phyloP scores from a whole-genome alignment of 2,329 filamentous ascomycete species.

The Didymella segeticola region DNA sequence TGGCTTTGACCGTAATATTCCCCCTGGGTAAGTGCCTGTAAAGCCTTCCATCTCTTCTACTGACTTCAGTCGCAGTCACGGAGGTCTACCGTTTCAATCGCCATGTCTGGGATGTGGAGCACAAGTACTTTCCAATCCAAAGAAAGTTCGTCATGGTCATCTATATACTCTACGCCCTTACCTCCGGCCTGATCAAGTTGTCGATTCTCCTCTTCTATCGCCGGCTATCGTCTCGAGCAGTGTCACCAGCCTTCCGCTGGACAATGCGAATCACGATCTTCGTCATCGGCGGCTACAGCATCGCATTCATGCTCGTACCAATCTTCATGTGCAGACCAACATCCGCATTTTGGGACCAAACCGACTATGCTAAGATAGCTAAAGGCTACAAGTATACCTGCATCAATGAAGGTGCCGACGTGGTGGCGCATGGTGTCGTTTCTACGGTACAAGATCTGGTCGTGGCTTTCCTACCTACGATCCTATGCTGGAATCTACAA shows the following conservation, averaged over 20 bases:
- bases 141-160: constrained; percentile 30
- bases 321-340: constrained; percentile 30
- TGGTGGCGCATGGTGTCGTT: constrained; percentile 26
- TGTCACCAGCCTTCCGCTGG: constrained; percentile 25
- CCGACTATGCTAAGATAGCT: constrained; percentile 18
- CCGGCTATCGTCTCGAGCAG: constrained; percentile 23
- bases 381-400: constrained; percentile 29
- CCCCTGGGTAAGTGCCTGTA: constrained; percentile 18
- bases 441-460: constrained; percentile 30
- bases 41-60: neutral
- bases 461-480: constrained; percentile 28
- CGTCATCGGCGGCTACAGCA: constrained; percentile 23
- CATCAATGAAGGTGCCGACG: constrained; percentile 30
- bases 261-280: constrained; percentile 21
- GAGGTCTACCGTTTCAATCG: constrained; percentile 24
- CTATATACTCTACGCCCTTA: constrained; percentile 25
- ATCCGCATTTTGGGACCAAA: constrained; percentile 34
- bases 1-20: constrained; percentile 29
- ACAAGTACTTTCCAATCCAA: constrained; percentile 17
- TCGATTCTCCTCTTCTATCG: constrained; percentile 39
- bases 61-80: constrained; percentile 17
- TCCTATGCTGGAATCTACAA: constrained; percentile 34
- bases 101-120: constrained; percentile 32
- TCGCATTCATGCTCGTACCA: constrained; percentile 27
- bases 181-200: constrained; percentile 34